Evolutionary conservation across 139 green algal genomes (phyloP).

Genomic region (Astrephomene gubernaculifera): DNA sequence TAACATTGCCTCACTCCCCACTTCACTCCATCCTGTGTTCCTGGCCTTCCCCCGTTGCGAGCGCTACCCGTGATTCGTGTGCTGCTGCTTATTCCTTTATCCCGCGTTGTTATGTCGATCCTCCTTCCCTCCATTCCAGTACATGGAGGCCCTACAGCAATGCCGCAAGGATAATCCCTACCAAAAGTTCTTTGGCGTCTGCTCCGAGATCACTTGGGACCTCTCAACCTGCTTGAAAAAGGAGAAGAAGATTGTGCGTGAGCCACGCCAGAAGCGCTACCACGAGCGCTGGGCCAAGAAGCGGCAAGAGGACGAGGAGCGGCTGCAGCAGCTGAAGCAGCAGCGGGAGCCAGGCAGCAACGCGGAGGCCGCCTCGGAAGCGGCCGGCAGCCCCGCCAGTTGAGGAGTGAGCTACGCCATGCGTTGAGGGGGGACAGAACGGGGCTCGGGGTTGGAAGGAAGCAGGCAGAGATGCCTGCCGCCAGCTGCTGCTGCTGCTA

Average conservation of each 20-base stretch:
- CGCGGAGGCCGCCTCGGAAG: not conserved
- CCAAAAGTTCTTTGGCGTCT: slow-evolving; percentile 78
- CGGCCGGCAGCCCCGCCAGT: not conserved
- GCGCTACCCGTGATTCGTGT: too few species aligned
- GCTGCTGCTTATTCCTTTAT: too few species aligned
- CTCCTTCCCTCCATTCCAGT: too few species aligned
- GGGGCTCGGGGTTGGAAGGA: not conserved
- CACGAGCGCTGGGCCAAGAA: slow-evolving; percentile 44
- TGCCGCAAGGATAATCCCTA: slow-evolving; percentile 79
- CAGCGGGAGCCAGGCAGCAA: slow-evolving; percentile 10
- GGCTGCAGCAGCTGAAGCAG: slow-evolving; percentile 27
- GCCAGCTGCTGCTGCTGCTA: not conserved
- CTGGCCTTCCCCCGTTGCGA: too few species aligned
- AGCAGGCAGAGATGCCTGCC: not conserved
- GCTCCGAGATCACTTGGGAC: slow-evolving; percentile 76
- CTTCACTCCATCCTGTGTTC: too few species aligned
- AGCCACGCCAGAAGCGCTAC: slow-evolving; percentile 29
- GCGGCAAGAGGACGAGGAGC: slow-evolving; percentile 33
- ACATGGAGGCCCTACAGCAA: slow-evolving; percentile 73
- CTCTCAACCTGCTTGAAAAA: slow-evolving; percentile 77
- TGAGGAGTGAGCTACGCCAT: too few species aligned
- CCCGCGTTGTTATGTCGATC: too few species aligned
- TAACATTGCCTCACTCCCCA: too few species aligned
- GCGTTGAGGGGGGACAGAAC: not conserved
- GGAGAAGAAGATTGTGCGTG: slow-evolving; percentile 75